A percentile compares a stretch with the other conserved stretches of the same genome.
phyloP scores from a whole-genome alignment of 306 rosid genomes.

The Dalbergia cochinchinensis region DNA sequence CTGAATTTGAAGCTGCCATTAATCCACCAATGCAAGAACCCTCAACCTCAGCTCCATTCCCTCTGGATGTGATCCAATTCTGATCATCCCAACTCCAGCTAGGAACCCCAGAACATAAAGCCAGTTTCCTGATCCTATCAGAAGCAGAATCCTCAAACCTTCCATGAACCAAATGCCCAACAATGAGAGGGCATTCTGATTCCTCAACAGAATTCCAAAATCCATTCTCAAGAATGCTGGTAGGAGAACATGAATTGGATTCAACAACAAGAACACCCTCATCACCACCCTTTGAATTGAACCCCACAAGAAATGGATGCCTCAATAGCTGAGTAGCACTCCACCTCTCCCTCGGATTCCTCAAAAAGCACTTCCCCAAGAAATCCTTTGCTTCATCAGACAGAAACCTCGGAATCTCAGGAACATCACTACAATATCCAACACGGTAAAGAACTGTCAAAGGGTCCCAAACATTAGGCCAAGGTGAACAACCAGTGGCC shows the following conservation, averaged over 20 bases:
- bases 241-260: constrained; percentile 72
- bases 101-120: constrained; percentile 61
- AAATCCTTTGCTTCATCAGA: constrained; percentile 83
- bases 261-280: constrained; percentile 51
- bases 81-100: constrained; percentile 60
- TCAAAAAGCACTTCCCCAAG: constrained; percentile 76
- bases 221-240: constrained; percentile 82
- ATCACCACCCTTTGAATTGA: constrained; percentile 36
- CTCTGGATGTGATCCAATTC: constrained; percentile 69
- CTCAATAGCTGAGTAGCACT: constrained; percentile 69
- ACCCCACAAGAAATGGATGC: constrained; percentile 78
- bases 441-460: constrained; percentile 66
- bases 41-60: constrained; percentile 29
- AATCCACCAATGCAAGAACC: constrained; percentile 35
- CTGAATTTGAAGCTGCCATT: constrained; percentile 32
- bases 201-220: constrained; percentile 78
- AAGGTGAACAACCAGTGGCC: constrained; percentile 74
- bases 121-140: constrained; percentile 70
- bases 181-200: constrained; percentile 42
- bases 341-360: constrained; percentile 83
- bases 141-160: constrained; percentile 40
- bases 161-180: constrained; percentile 37
- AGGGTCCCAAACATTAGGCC: constrained; percentile 70
- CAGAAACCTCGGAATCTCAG: constrained; percentile 78
- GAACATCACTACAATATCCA: constrained; percentile 69